These are phyloP conservation scores for Colletotrichum sansevieriae DNA, from an alignment of 2,329 filamentous ascomycete species.

Conservation along the genomic window DNA sequence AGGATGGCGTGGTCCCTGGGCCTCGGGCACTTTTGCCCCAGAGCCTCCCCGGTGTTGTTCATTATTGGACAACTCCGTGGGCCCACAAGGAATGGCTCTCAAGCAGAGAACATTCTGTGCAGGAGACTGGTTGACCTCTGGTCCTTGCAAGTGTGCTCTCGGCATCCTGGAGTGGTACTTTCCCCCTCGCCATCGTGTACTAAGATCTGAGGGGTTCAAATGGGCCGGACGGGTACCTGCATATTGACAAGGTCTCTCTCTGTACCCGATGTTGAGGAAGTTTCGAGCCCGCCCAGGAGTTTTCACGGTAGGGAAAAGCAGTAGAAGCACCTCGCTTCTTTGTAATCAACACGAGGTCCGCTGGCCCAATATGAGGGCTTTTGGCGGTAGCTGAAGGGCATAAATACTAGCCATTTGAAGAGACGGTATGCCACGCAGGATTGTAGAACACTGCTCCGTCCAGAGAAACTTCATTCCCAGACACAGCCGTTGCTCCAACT, in stretches of 20 bases:
- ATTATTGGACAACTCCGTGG: neutral
- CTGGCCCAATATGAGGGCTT: neutral
- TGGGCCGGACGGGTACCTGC: neutral
- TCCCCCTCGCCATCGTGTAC: neutral
- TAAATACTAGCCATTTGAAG: neutral
- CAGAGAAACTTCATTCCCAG: neutral
- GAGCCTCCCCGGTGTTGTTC: neutral
- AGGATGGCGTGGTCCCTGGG: neutral
- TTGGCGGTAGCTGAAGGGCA: neutral
- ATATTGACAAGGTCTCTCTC: neutral
- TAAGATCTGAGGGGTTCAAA: neutral
- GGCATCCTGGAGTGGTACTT: neutral
- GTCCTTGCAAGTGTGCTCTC: neutral
- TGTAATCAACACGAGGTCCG: neutral
- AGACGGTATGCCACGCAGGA: neutral
- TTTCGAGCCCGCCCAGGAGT: neutral
- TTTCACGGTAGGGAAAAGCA: constrained; percentile 1
- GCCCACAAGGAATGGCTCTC: neutral
- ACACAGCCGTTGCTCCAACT: neutral
- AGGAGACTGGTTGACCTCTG: neutral
- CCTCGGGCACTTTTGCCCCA: neutral
- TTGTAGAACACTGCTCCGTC: neutral
- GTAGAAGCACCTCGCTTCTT: constrained; percentile 4
- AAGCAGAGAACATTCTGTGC: neutral
- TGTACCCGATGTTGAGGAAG: neutral